Evolutionary conservation across 768 basidiomycete species (phyloP), one percentile per base, ranked within the genome.

Genomic region (Russula virescens): DNA sequence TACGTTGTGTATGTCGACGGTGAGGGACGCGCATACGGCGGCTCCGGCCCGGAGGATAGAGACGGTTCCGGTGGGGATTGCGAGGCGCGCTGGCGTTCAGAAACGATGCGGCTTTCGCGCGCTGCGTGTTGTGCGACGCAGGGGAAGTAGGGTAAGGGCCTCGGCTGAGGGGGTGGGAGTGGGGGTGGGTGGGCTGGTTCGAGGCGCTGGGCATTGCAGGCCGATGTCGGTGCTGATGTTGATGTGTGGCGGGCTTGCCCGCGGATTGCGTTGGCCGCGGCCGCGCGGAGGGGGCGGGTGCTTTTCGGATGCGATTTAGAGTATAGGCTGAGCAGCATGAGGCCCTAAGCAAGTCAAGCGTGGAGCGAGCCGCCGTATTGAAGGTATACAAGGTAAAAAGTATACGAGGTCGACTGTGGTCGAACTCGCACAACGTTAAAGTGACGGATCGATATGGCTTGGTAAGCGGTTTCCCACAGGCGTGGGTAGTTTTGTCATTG

Each of bases 91-190:
- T 48, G 63, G 19, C 28, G 67, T 58, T 48, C 63, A 48, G 74
- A 75, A 54, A 76, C 66, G 38, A 85, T 72, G 38, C 81, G 81
- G 0, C 83, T 86, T 71, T 88, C 83, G 11, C 91, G 80, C 5
- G 78, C 79, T 4, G 87, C 85, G 66, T 94, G 91, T 1, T 89
- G 89, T 60, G 92, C 90, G 21, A 94, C 90, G 67, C 91, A 94
- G 6, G 91, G 79, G 81, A 75, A 94, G 2, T 72, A 70, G 2
- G 77, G 76, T 5, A 49, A 9, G 25, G 48, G 47, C 13, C 58
- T 58, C 31, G 31, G 58, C 21, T 28, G 47, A 1, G 6, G 21
- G 23, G 8, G 5, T 18, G 26, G 38, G n/a, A n/a, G n/a, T 3
- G 43, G 28, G 21, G 7, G 16, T 3, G 50, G 31, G 21, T 9